phyloP scores from a whole-genome alignment of 345 rosid species.

The Acer campestre region DNA sequence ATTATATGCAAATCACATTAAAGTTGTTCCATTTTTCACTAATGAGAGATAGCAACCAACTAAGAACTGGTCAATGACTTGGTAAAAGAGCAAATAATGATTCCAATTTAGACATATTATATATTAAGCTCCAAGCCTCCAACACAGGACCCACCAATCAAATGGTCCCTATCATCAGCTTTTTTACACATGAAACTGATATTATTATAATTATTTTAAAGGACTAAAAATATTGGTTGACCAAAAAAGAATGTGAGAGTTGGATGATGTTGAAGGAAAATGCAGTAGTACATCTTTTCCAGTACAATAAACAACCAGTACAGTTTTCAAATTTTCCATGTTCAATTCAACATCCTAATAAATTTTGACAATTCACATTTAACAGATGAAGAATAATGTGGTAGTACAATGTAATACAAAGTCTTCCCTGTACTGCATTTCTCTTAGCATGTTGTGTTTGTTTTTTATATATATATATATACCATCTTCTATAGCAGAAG shows the following conservation, averaged over 20 bases:
- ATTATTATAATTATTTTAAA: no score
- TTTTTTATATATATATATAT: background rate
- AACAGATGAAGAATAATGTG: background rate
- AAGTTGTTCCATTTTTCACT: background rate
- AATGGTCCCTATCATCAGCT: background rate
- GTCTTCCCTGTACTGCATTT: slow-evolving; percentile 12
- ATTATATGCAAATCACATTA: background rate
- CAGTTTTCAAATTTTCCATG: background rate
- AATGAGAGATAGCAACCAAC: no score
- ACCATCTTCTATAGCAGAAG: slow-evolving; percentile 8
- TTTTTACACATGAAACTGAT: no score
- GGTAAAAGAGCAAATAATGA: background rate
- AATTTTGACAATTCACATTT: background rate
- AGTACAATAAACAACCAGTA: slow-evolving; percentile 29
- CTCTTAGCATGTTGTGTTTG: background rate
- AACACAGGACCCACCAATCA: slow-evolving; percentile 15
- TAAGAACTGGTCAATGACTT: background rate
- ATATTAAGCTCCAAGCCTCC: background rate
- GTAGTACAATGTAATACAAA: slow-evolving; percentile 16
- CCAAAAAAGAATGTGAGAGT: background rate
- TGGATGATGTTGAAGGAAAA: background rate
- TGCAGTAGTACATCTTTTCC: slow-evolving; percentile 19
- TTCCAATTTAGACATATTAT: background rate
- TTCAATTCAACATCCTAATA: background rate
- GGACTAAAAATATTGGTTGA: background rate